Conservation (phyloP, 2,329 filamentous ascomycete species). For the Calonectria henricotiae region DNA sequence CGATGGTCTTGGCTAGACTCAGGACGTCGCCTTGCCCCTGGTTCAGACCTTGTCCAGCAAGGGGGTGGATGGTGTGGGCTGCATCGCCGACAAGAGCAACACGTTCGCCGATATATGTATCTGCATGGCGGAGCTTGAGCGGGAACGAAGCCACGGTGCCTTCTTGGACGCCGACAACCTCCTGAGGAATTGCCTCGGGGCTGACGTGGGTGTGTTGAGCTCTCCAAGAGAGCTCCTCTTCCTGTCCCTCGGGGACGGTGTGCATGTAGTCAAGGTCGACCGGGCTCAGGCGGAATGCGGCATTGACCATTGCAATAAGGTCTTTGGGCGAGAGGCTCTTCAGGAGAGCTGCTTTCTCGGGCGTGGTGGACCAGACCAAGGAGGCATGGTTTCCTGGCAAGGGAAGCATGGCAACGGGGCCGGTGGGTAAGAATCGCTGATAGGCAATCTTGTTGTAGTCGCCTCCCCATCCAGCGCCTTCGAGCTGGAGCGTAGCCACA, state of each 20-base stretch:
- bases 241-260: conserved; percentile 71
- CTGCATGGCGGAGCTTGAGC: conserved; percentile 91
- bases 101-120: conserved; percentile 92
- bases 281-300: conserved; percentile 86
- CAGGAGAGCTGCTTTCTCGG: conserved; percentile 82
- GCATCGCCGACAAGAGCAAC: conserved; percentile 94
- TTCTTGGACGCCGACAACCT: conserved; percentile 80
- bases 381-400: conserved; percentile 87
- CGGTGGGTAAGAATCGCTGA: conserved; percentile 94
- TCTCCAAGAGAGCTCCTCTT: conserved; percentile 89
- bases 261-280: conserved; percentile 90
- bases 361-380: conserved; percentile 95
- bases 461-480: conserved; percentile 72
- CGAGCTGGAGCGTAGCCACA: conserved; percentile 88
- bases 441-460: conserved; percentile 83
- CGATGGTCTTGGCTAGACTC: conserved; percentile 82
- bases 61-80: conserved; percentile 94
- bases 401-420: conserved; percentile 92
- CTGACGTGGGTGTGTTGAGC: conserved; percentile 77
- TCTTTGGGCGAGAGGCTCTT: conserved; percentile 82
- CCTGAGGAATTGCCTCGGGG: conserved; percentile 74
- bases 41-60: conserved; percentile 95
- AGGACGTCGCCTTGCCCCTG: conserved; percentile 92
- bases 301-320: conserved; percentile 92
- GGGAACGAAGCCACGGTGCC: conserved; percentile 91